Percentiles rank a stretch among this genome's conserved stretches.
Evolutionary conservation across 2,329 filamentous ascomycete genomes (phyloP).

Genomic region (Hypoxylon sp.): DNA sequence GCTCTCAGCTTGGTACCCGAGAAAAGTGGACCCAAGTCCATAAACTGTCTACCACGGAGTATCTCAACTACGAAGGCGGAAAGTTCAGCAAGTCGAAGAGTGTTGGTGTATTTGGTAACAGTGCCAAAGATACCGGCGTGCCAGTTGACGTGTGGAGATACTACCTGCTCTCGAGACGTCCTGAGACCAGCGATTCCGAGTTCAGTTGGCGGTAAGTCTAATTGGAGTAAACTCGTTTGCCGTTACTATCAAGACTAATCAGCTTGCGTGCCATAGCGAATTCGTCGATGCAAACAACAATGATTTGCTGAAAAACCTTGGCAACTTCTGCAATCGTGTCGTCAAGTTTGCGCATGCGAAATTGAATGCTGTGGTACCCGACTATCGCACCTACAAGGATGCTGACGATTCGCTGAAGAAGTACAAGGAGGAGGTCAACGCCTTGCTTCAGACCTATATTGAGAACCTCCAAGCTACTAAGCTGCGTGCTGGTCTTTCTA

Average conservation of each 20-base stretch:
- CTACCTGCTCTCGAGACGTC: slow-evolving; percentile 87
- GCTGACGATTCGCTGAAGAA: slow-evolving; percentile 47
- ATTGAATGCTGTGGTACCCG: slow-evolving; percentile 71
- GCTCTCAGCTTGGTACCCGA: slow-evolving; percentile 83
- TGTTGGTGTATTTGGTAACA: slow-evolving; percentile 92
- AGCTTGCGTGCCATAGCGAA: slow-evolving; percentile 53
- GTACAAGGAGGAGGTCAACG: slow-evolving; percentile 73
- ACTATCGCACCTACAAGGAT: slow-evolving; percentile 59
- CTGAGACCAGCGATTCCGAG: slow-evolving; percentile 87
- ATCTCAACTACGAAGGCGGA: slow-evolving; percentile 87
- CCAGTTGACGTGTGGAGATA: slow-evolving; percentile 92
- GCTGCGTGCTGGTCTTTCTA: slow-evolving; percentile 72
- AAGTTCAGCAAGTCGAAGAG: slow-evolving; percentile 95
- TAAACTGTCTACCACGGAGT: slow-evolving; percentile 90
- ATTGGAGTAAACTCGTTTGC: neutral
- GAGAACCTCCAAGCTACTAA: slow-evolving; percentile 78
- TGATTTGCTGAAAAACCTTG: slow-evolving; percentile 82
- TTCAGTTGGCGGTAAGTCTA: slow-evolving; percentile 80
- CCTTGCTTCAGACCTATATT: slow-evolving; percentile 75
- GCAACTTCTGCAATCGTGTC: slow-evolving; percentile 67
- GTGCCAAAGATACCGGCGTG: slow-evolving; percentile 87
- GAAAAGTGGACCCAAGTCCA: slow-evolving; percentile 92
- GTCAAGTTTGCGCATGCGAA: slow-evolving; percentile 74
- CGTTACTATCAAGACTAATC: slow-evolving; percentile 48
- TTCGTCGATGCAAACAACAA: slow-evolving; percentile 91